Evolutionary conservation across 257 asterid species (phyloP).

Genomic region (Solanum bulbocastanum): DNA sequence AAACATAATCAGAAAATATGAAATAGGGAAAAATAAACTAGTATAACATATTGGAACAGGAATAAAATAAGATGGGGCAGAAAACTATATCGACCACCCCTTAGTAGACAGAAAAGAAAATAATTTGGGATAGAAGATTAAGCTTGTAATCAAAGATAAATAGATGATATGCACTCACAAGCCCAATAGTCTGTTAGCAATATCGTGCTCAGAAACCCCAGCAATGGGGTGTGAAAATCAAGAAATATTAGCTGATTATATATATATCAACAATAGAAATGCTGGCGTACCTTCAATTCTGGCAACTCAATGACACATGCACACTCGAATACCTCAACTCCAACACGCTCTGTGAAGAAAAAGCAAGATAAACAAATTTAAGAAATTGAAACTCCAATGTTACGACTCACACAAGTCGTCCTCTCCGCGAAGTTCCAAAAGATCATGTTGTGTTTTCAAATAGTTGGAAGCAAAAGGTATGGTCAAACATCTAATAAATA

Average conservation of each 20-base stretch:
- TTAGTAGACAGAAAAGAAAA: background rate
- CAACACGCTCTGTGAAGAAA: slow-evolving; percentile 74
- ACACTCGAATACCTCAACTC: slow-evolving; percentile 67
- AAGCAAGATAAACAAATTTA: background rate
- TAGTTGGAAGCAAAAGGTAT: background rate
- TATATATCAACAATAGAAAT: background rate
- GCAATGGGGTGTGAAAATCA: background rate
- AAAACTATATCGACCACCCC: background rate
- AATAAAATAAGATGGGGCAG: background rate
- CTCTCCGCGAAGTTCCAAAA: background rate
- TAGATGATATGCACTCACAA: background rate
- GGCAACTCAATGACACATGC: slow-evolving; percentile 85
- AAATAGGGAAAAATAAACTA: background rate
- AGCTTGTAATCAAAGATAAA: background rate
- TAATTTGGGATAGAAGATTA: background rate
- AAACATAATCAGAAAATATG: background rate
- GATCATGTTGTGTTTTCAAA: background rate
- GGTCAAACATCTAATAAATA: background rate
- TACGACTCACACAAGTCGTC: background rate
- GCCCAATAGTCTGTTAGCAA: background rate
- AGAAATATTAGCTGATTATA: background rate
- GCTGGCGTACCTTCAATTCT: slow-evolving; percentile 59
- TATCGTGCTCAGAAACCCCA: background rate
- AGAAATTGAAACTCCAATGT: background rate
- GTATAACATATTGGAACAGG: background rate